Evolutionary conservation across 2,329 filamentous ascomycete genomes (phyloP), one percentile per base, ranked within the genome.

Genomic region (Blastomyces percursus): DNA sequence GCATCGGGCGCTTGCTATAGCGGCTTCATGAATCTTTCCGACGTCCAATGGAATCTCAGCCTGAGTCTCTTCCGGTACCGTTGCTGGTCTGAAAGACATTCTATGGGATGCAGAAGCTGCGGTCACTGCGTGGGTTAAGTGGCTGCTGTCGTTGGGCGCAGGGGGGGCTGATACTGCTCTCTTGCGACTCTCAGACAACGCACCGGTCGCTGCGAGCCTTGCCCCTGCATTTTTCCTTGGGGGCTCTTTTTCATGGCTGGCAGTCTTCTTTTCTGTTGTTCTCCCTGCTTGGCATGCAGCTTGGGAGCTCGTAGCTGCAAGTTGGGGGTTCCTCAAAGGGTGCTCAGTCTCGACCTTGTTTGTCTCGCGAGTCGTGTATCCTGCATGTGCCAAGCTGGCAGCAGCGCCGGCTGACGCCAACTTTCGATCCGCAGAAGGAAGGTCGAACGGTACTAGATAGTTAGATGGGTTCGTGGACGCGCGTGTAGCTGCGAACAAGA

Each of bases 191-290:
- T 77, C 78, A 35, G 83, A 79, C 77, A 90, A 85, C 24, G 89
- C 89, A 48, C 85, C 87, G 63, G 86, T 87, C 19, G 90, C 90
- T 61, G 90, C 90, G 38, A 84, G 77, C 50, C 91, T 78, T 1
- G 90, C 90, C 61, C 82, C 84, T 64, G 82, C 30, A 35, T 14
- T 38, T 7, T 3, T 21, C 16, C n/a, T 55, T 0, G 30, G 51
- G 82, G 30, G 79, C 81, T 50, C 82, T 21, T 24, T n/a, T 16
- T 9, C 42, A 27, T 30, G 46, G 46, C 11, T 11, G 3, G n/a
- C 9, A 27, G 11, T 5, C 7, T 51, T 54, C 3, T 40, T 12
- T 24, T 42, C 38, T 21, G 30, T n/a, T 19, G 27, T 6, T 46
- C 61, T 62, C 40, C 56, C 56, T 19, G 89, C 88, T 42, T 88